Base-by-base conservation (phyloP, 1,139 yeast species). In the Yamadazyma oceani region DNA sequence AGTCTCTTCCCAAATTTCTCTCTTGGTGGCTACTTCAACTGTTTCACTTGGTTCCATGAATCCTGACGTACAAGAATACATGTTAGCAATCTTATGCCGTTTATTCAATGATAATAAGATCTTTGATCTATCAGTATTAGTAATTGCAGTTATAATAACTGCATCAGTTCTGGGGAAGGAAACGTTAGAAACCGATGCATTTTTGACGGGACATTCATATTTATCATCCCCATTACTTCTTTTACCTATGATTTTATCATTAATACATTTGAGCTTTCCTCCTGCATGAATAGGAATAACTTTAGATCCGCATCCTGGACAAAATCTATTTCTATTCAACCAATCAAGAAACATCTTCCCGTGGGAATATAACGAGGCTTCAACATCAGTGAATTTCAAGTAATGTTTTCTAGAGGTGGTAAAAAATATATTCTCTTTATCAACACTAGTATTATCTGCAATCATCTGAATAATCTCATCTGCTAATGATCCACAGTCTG, bases 1-100 rank as follows among this genome's bases (percentile, higher is more conserved):
- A 2, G 97, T 82, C 60, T 90, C 98, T 59, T 90, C 98, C 89
- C 95, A 89, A 26, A 86, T 84, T 58, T 90, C 98, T 44, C 98
- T 69, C 35, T 82, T 72, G 24, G 94, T 86, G 11, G 96, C 94
- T 32, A 81, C 83, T 60, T 90, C 97, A 19, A 90, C 80, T 1
- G 95, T 80, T 62, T 90, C 98, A 17, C 90, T 85, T 0, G 97
- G 96, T 60, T 90, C 98, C 78, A 90, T 80, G 58, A 90, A 90
- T 4, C 98, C 98, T 2, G 97, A 96, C 37, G 95, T 78, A 53
- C 95, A 85, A 11, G 94, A 75, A 62, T 83, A 90, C 78, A 85
- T 76, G 34, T 67, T 66, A 42, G 75, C 63, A 25, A 62, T 66
- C 3, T 63, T 63, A 35, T 62, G 62, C 41, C 94, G 66, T 49